These are phyloP conservation scores for Fusarium gaditjirri DNA, from an alignment of 2,329 filamentous ascomycete species.

Conservation along the genomic window DNA sequence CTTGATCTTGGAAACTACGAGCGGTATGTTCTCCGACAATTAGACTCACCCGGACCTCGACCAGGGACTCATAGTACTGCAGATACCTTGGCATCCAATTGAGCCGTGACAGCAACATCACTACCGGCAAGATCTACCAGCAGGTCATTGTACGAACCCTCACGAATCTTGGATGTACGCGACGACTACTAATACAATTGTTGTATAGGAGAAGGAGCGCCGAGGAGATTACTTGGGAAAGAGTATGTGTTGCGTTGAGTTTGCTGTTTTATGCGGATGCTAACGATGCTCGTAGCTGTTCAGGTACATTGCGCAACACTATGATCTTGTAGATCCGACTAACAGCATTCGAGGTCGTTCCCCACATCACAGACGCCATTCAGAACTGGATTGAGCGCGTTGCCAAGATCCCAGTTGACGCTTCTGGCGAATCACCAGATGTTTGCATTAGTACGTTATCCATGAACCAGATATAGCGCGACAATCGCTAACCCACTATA, in stretches of 20 bases:
- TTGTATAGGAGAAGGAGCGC: constrained; percentile 65
- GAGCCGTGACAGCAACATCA: constrained; percentile 92
- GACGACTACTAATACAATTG: background rate
- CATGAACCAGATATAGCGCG: background rate
- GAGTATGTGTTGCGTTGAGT: constrained; percentile 6
- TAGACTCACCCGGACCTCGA: background rate
- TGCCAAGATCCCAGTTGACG: constrained; percentile 85
- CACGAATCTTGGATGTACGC: background rate
- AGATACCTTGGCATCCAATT: constrained; percentile 82
- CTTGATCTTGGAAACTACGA: constrained; percentile 69
- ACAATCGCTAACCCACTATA: constrained; percentile 7
- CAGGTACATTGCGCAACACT: constrained; percentile 8
- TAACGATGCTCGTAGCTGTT: constrained; percentile 16
- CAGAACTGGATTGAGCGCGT: constrained; percentile 88
- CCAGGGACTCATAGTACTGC: background rate
- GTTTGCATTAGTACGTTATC: constrained; percentile 82
- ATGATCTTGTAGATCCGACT: background rate
- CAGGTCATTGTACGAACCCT: constrained; percentile 76
- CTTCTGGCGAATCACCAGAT: constrained; percentile 83
- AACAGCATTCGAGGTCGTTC: constrained; percentile 61
- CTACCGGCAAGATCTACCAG: constrained; percentile 95
- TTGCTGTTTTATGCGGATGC: background rate
- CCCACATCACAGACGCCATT: constrained; percentile 90
- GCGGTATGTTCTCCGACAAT: constrained; percentile 43
- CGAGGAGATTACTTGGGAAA: constrained; percentile 60